Conservation (phyloP, 305 asterid genomes). For the Rubia peregrina region DNA sequence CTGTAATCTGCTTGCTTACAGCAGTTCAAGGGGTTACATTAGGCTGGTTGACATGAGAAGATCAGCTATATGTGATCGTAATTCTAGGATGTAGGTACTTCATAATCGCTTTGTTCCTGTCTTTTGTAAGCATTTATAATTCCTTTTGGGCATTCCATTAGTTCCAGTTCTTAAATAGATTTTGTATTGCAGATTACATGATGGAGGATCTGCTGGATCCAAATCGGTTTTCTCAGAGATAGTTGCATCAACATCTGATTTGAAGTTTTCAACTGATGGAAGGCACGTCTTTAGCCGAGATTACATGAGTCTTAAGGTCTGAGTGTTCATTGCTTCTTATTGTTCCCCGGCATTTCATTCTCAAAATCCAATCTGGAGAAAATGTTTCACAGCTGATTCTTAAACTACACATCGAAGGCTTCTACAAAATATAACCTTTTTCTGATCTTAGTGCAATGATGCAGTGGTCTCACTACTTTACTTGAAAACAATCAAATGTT, state of each 20-base stretch:
- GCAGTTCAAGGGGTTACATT: conserved; percentile 79
- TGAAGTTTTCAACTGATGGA: conserved; percentile 79
- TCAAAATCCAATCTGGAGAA: background rate
- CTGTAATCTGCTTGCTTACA: conserved; percentile 78
- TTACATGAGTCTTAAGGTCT: conserved; percentile 74
- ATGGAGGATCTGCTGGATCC: conserved; percentile 46
- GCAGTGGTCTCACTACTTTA: too few relatives aligned
- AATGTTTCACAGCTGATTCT: background rate
- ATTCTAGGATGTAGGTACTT: conserved; percentile 54
- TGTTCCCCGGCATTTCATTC: too few relatives aligned
- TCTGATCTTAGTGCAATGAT: background rate
- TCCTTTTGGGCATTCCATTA: background rate
- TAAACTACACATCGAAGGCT: background rate
- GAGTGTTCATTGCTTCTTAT: too few relatives aligned
- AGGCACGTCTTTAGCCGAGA: conserved; percentile 83
- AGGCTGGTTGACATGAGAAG: conserved; percentile 81
- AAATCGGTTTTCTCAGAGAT: conserved; percentile 83
- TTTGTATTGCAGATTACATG: conserved; percentile 49
- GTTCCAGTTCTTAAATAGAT: conserved; percentile 12
- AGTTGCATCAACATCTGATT: conserved; percentile 66
- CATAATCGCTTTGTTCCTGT: conserved; percentile 3
- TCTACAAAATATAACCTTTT: background rate
- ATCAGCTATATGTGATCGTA: conserved; percentile 74
- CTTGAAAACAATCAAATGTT: background rate
- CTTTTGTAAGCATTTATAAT: background rate